Conservation (phyloP, 23 red algal species). For the Gracilaria domingensis region DNA sequence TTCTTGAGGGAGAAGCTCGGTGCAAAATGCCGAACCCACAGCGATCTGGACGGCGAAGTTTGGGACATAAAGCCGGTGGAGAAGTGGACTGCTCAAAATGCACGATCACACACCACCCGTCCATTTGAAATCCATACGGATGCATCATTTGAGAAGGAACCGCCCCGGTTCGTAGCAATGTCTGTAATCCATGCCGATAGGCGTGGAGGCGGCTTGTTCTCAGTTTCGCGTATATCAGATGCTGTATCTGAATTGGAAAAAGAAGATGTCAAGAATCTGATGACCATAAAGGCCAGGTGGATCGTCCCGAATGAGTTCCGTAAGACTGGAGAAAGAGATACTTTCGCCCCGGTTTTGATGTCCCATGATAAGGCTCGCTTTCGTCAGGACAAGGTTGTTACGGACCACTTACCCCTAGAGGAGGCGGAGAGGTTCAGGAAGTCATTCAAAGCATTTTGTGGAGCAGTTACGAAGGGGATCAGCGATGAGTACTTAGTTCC, state of each 20-base stretch:
- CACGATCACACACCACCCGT: background rate
- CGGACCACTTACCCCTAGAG: background rate
- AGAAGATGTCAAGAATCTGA: background rate
- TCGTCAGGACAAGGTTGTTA: too few species aligned
- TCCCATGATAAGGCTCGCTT: too few species aligned
- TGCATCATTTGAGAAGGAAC: background rate
- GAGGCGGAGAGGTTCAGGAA: background rate
- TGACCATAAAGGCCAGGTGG: background rate
- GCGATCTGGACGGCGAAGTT: too few species aligned
- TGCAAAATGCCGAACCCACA: too few species aligned
- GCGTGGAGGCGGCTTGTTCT: slow-evolving; percentile 11
- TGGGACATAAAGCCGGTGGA: too few species aligned
- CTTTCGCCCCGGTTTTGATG: slow-evolving; percentile 1
- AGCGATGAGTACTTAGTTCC: slow-evolving; percentile 12
- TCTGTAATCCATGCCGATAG: slow-evolving; percentile 9
- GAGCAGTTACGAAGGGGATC: background rate
- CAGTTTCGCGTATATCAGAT: slow-evolving; percentile 3
- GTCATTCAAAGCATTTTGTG: slow-evolving; percentile 1
- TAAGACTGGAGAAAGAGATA: background rate
- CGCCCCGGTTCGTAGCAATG: slow-evolving; percentile 21
- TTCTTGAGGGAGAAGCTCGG: too few species aligned
- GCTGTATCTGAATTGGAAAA: background rate
- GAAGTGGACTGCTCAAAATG: background rate
- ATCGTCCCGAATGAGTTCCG: background rate
- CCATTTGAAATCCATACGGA: slow-evolving; percentile 19